phyloP scores from a whole-genome alignment of 192 early-diverging fungal genomes.

The Chytriomyces sp. region DNA sequence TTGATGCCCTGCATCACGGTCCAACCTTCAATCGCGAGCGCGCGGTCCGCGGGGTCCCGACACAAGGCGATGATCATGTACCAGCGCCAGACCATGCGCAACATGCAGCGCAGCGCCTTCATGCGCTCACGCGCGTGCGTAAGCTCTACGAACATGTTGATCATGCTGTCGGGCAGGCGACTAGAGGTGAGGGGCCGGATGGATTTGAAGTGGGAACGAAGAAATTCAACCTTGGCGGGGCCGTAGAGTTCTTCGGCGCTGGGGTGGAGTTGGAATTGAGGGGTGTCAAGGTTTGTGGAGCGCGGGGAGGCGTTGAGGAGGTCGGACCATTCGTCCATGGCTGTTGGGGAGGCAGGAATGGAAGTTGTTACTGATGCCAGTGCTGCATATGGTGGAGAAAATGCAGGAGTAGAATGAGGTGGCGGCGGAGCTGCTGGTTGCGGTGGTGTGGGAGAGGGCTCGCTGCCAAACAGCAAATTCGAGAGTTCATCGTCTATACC shows the following conservation, averaged over 20 bases:
- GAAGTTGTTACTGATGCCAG: too few relatives aligned
- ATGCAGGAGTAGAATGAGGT: too few relatives aligned
- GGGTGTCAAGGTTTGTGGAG: too few relatives aligned
- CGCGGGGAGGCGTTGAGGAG: too few relatives aligned
- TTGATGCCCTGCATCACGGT: neutral
- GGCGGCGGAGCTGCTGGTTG: too few relatives aligned
- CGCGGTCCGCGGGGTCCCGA: neutral
- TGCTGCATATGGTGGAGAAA: too few relatives aligned
- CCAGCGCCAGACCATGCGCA: neutral
- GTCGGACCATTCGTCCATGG: too few relatives aligned
- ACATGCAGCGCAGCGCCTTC: neutral
- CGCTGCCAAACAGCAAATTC: too few relatives aligned
- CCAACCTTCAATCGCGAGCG: neutral
- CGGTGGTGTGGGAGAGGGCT: too few relatives aligned
- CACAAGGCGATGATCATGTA: neutral
- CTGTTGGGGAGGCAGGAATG: too few relatives aligned
- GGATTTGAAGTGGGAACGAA: neutral
- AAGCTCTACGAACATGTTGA: neutral
- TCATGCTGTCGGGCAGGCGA: neutral
- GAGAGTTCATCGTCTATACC: too few relatives aligned
- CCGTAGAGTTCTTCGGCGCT: neutral
- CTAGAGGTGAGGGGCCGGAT: neutral
- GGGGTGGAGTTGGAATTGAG: too few relatives aligned
- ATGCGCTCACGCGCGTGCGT: neutral
- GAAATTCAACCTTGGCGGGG: neutral